Evolutionary conservation across 2,329 filamentous ascomycete species (phyloP).

Genomic region (Beauveria caledonica): DNA sequence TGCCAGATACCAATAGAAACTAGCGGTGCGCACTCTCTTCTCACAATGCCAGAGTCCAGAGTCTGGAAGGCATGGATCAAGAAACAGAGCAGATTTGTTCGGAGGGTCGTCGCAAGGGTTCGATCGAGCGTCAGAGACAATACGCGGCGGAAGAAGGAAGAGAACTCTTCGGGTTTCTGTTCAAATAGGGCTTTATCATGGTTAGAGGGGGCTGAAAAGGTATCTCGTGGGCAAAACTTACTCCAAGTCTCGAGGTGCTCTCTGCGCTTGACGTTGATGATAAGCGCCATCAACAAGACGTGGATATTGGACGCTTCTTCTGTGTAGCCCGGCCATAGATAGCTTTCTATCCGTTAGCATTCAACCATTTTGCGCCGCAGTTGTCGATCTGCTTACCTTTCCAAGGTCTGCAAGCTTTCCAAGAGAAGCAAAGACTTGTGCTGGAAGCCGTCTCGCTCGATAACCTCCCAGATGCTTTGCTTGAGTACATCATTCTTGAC

Average conservation of each 20-base stretch:
- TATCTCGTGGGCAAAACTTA: conserved; percentile 29
- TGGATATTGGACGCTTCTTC: conserved; percentile 89
- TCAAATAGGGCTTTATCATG: conserved; percentile 58
- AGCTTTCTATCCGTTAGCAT: conserved; percentile 43
- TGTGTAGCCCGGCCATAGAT: conserved; percentile 88
- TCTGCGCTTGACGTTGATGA: conserved; percentile 80
- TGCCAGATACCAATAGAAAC: conserved; percentile 96
- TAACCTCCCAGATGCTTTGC: conserved; percentile 76
- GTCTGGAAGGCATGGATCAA: conserved; percentile 90
- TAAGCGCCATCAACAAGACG: conserved; percentile 74
- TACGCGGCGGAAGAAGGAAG: conserved; percentile 78
- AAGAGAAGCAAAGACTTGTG: conserved; percentile 71
- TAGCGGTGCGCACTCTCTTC: conserved; percentile 92
- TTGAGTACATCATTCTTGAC: conserved; percentile 82
- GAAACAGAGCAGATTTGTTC: conserved; percentile 80
- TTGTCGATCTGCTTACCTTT: conserved; percentile 49
- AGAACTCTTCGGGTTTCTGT: conserved; percentile 72
- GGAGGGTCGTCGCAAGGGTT: conserved; percentile 56
- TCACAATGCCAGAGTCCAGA: conserved; percentile 76
- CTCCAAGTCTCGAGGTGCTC: conserved; percentile 85
- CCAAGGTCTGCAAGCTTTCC: conserved; percentile 84
- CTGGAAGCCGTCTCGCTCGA: conserved; percentile 74
- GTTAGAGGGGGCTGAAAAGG: conserved; percentile 14
- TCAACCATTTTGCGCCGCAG: not conserved
- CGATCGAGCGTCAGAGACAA: conserved; percentile 76